Evolutionary conservation across 2,329 filamentous ascomycete genomes (phyloP).

Genomic region (Apiospora kogelbergensis): DNA sequence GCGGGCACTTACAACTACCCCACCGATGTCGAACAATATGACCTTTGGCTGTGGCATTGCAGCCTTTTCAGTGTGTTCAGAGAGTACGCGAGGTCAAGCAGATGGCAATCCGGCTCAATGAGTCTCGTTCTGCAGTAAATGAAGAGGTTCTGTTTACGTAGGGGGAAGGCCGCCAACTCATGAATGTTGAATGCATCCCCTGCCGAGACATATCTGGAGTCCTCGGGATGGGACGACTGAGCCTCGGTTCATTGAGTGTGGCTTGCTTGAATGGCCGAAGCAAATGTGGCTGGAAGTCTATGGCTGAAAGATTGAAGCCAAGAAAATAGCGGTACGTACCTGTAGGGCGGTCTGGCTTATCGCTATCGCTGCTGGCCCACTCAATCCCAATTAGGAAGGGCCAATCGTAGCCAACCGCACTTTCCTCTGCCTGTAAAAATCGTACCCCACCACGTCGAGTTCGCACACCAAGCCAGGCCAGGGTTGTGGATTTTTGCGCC

Average conservation of each 20-base stretch:
- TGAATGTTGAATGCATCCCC: neutral
- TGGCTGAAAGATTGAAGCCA: neutral
- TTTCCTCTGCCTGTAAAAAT: neutral
- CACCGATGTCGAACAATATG: slow-evolving; percentile 91
- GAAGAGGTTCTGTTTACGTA: slow-evolving; percentile 8
- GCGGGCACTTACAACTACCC: slow-evolving; percentile 78
- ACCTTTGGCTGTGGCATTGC: slow-evolving; percentile 62
- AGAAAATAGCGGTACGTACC: neutral
- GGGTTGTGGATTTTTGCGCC: slow-evolving; percentile 8
- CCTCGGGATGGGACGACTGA: neutral
- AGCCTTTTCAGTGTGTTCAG: slow-evolving; percentile 35
- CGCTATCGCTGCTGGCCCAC: neutral
- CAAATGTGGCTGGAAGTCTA: neutral
- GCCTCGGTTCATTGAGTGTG: neutral
- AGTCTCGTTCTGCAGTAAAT: neutral
- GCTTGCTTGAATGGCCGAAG: neutral
- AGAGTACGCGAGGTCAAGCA: neutral
- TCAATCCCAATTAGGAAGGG: neutral
- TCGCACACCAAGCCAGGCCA: slow-evolving; percentile 1
- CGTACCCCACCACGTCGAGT: neutral
- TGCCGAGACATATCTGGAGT: neutral
- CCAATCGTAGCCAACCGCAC: neutral
- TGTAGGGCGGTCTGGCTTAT: neutral
- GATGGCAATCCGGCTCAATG: neutral
- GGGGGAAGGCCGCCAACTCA: slow-evolving; percentile 3